Conservation (phyloP, 1,284 basidiomycete genomes). For the Microbotryum silenes-acaulis region DNA sequence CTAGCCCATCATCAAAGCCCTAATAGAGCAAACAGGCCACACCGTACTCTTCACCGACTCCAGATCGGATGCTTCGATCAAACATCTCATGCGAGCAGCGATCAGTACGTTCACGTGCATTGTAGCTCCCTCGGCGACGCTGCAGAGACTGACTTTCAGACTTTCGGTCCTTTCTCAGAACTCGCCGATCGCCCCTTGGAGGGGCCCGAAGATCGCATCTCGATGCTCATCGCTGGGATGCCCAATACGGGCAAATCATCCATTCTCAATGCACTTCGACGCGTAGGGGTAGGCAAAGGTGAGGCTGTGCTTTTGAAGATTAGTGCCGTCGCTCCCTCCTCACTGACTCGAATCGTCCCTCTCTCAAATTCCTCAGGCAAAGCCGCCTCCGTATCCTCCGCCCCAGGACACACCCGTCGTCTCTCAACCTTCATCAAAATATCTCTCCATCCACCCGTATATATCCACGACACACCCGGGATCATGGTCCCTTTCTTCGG, state of each 20-base stretch:
- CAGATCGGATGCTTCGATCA: constrained; percentile 44
- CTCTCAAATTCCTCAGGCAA: constrained; percentile 51
- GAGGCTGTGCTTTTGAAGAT: neutral
- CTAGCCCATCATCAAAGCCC: constrained; percentile 45
- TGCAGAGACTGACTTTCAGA: neutral
- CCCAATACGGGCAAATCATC: constrained; percentile 98
- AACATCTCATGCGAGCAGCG: constrained; percentile 43
- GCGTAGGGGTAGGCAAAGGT: constrained; percentile 81
- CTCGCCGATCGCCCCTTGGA: constrained; percentile 22
- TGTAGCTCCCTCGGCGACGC: no score
- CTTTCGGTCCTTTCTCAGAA: neutral
- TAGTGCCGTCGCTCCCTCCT: no score
- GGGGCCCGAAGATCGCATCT: constrained; percentile 37
- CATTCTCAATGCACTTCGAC: constrained; percentile 81
- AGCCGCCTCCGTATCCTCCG: constrained; percentile 78
- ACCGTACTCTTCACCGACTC: constrained; percentile 49
- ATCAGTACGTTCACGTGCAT: constrained; percentile 20
- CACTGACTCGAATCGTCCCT: no score
- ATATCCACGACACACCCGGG: constrained; percentile 92
- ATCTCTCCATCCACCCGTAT: constrained; percentile 68
- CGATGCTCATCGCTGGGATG: constrained; percentile 85
- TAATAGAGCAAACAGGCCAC: constrained; percentile 44
- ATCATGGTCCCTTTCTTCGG: constrained; percentile 98
- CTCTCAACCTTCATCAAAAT: constrained; percentile 76
- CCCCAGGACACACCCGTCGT: constrained; percentile 77